Evolutionary conservation across 371 early-diverging fungal species (phyloP).

Genomic region (Lichtheimia ornata): DNA sequence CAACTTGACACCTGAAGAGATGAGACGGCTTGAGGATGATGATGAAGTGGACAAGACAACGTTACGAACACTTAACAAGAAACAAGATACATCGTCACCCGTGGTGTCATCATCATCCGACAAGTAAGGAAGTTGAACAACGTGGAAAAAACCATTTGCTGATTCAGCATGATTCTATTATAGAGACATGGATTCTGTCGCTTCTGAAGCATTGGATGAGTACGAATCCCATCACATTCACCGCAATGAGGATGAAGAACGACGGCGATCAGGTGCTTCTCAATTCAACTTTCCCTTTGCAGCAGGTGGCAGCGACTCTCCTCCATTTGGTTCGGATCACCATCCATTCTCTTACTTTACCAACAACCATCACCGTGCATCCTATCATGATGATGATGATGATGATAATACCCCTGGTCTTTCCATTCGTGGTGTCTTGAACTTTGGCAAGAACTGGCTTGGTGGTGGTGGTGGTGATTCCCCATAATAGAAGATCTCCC

Average conservation of each 20-base stretch:
- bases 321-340: constrained; percentile 41
- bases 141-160: too few relatives aligned
- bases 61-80: constrained; percentile 13
- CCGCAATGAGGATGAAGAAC: constrained; percentile 4
- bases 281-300: constrained; percentile 17
- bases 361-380: constrained; percentile 10
- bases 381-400: background rate
- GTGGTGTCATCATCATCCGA: constrained; percentile 1
- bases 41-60: constrained; percentile 23
- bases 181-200: constrained; percentile 33
- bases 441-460: constrained; percentile 31
- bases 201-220: constrained; percentile 38
- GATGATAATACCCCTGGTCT: constrained; percentile 13
- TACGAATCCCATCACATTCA: constrained; percentile 27
- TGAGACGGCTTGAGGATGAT: background rate
- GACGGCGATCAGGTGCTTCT: constrained; percentile 29
- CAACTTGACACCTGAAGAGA: constrained; percentile 1
- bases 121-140: constrained; percentile 9
- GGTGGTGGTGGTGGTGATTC: constrained; percentile 3
- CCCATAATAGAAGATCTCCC: background rate
- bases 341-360: constrained; percentile 43
- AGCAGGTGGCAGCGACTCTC: constrained; percentile 17
- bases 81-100: background rate
- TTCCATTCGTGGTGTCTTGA: constrained; percentile 24
- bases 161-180: background rate